Evolutionary conservation across 2,329 filamentous ascomycete species (phyloP).

Genomic region (Fusarium hainanense): DNA sequence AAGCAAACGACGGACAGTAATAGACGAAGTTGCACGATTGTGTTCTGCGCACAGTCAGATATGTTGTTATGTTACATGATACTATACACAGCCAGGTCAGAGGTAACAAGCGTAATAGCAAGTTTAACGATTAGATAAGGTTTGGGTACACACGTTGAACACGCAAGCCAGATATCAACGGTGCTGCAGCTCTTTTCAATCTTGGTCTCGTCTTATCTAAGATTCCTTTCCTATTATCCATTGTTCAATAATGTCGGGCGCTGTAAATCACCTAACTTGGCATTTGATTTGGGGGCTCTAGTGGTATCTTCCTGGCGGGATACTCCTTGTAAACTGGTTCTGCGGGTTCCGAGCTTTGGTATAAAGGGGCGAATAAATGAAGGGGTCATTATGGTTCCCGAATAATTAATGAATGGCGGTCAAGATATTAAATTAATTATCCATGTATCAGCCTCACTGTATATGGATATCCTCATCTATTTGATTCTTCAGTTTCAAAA

Average conservation of each 20-base stretch:
- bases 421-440: background rate
- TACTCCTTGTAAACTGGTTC: background rate
- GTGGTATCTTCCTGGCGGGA: background rate
- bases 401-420: background rate
- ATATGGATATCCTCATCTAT: background rate
- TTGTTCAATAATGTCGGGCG: background rate
- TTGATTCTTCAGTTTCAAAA: background rate
- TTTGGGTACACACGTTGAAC: conserved; percentile 10
- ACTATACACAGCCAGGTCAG: background rate
- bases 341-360: background rate
- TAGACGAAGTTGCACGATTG: background rate
- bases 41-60: background rate
- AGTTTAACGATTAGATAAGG: conserved; percentile 14
- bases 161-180: conserved; percentile 2
- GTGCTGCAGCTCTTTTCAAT: background rate
- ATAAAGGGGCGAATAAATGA: background rate
- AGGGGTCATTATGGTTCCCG: background rate
- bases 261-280: background rate
- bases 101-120: background rate
- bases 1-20: background rate
- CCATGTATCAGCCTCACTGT: background rate
- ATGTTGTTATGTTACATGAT: background rate
- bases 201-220: background rate
- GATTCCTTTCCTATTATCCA: too few species aligned
- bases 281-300: too few species aligned